phyloP scores from a whole-genome alignment of 495 filamentous ascomycete genomes.

The Podospora pseudocomata region DNA sequence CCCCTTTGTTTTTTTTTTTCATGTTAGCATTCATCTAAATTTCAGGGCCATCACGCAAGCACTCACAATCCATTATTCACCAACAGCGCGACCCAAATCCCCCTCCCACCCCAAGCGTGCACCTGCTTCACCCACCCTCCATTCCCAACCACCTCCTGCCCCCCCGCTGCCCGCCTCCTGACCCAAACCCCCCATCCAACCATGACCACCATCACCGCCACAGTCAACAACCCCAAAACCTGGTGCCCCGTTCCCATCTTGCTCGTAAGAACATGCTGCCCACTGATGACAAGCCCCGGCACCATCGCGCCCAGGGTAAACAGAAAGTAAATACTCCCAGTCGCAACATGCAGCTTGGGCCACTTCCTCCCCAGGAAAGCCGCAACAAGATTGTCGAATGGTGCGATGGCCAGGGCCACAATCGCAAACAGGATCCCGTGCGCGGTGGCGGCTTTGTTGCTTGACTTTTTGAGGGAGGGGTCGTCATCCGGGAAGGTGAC shows the following conservation, averaged over 20 bases:
- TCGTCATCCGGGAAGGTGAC: background rate
- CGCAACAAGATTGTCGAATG: conserved; percentile 51
- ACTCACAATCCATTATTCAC: conserved; percentile 34
- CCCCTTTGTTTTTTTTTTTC: conserved; percentile 19
- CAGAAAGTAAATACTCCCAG: conserved; percentile 43
- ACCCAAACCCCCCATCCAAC: conserved; percentile 45
- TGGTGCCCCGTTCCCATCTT: conserved; percentile 55
- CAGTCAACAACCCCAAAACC: conserved; percentile 53
- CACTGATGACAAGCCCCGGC: conserved; percentile 49
- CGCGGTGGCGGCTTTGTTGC: conserved; percentile 31
- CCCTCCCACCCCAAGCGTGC: conserved; percentile 25
- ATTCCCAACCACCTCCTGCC: background rate
- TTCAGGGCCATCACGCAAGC: background rate
- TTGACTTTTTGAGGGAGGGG: background rate
- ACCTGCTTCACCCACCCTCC: conserved; percentile 10
- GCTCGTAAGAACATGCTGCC: conserved; percentile 51
- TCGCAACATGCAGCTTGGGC: conserved; percentile 47
- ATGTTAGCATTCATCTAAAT: background rate
- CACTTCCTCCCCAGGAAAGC: conserved; percentile 40
- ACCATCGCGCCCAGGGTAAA: conserved; percentile 47
- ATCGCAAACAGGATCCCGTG: conserved; percentile 54
- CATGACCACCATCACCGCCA: conserved; percentile 35
- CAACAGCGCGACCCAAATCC: conserved; percentile 31
- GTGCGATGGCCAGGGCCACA: conserved; percentile 51
- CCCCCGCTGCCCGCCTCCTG: background rate